These are phyloP conservation scores for Trichoderma simmonsii DNA, from an alignment of 2,329 filamentous ascomycete species.

Conservation along the genomic window DNA sequence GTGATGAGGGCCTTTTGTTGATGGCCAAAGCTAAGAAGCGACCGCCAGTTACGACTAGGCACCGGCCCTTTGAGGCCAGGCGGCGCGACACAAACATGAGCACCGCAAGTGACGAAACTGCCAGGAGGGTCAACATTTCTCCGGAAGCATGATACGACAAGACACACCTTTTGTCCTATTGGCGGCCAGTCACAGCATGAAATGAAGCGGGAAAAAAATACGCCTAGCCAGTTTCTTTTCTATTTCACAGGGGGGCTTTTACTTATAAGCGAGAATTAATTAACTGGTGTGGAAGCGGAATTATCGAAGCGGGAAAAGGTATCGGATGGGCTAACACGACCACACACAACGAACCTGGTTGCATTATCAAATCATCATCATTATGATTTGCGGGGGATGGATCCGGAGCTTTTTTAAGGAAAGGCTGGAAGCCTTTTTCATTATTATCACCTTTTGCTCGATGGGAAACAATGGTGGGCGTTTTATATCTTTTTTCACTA, in stretches of 20 bases:
- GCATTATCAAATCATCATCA: neutral
- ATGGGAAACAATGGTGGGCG: neutral
- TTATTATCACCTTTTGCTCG: neutral
- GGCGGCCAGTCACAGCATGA: neutral
- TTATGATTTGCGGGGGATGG: neutral
- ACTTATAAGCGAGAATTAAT: neutral
- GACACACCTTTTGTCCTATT: neutral
- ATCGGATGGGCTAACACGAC: neutral
- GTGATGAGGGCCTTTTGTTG: constrained; percentile 53
- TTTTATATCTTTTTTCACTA: neutral
- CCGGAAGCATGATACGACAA: neutral
- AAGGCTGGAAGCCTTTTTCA: neutral
- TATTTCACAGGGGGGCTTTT: neutral
- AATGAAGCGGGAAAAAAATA: neutral
- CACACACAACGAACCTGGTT: neutral
- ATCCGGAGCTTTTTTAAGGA: neutral
- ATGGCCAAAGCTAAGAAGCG: constrained; percentile 54
- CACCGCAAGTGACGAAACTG: constrained; percentile 50
- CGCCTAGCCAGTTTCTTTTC: neutral
- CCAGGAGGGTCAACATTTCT: constrained; percentile 50
- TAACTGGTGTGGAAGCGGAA: neutral
- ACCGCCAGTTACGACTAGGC: constrained; percentile 24
- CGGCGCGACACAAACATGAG: constrained; percentile 60
- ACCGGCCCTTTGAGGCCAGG: constrained; percentile 37
- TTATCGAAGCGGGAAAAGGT: neutral